phyloP scores from a whole-genome alignment of 441 rosid genomes.

The Erodium chrysanthum region DNA sequence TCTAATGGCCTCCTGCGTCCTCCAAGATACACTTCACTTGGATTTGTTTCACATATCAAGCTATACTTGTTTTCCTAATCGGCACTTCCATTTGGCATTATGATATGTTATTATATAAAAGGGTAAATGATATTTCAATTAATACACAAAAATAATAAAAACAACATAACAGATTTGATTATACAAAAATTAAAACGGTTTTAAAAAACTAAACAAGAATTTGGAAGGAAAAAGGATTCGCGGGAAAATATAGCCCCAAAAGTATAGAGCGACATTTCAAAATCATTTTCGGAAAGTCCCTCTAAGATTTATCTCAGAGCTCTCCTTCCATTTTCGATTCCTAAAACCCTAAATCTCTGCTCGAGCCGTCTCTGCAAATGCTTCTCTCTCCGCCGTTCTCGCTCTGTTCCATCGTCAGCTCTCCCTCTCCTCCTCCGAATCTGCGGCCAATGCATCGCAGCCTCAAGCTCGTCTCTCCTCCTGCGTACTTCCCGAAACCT shows the following conservation, averaged over 20 bases:
- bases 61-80: too few relatives aligned
- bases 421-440: background rate
- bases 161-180: too few relatives aligned
- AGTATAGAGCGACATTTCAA: background rate
- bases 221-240: background rate
- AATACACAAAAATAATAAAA: too few relatives aligned
- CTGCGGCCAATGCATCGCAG: background rate
- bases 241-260: background rate
- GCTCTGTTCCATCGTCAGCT: background rate
- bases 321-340: background rate
- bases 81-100: too few relatives aligned
- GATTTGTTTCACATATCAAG: too few relatives aligned
- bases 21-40: too few relatives aligned
- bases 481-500: background rate
- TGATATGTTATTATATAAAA: too few relatives aligned
- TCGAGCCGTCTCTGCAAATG: background rate
- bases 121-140: too few relatives aligned
- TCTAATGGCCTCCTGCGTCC: too few relatives aligned
- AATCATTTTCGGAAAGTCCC: too few relatives aligned
- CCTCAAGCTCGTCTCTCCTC: background rate
- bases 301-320: background rate
- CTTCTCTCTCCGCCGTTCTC: background rate
- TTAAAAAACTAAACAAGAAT: too few relatives aligned
- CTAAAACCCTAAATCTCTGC: background rate
- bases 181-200: too few relatives aligned